Conservation (phyloP, 192 early-diverging fungal genomes). For the Podila epigama region DNA sequence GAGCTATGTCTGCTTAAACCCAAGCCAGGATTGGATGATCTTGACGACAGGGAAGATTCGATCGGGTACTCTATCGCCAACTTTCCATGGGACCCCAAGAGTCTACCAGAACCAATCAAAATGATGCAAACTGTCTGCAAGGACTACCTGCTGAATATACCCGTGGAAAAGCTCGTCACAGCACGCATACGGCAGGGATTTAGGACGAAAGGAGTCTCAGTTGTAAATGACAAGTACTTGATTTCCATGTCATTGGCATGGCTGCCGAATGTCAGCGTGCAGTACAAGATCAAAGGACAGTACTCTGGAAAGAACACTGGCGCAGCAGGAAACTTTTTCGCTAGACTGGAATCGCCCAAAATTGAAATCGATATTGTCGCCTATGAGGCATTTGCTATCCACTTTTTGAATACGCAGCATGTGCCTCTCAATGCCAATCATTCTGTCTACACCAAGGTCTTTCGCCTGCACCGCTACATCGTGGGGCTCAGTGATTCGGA, state of each 20-base stretch:
- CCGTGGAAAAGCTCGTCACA: slow-evolving; percentile 67
- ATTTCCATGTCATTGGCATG: slow-evolving; percentile 73
- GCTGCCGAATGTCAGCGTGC: slow-evolving; percentile 78
- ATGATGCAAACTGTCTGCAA: slow-evolving; percentile 65
- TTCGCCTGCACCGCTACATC: slow-evolving; percentile 55
- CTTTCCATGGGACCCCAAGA: slow-evolving; percentile 75
- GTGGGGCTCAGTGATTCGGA: slow-evolving; percentile 56
- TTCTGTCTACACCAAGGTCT: slow-evolving; percentile 62
- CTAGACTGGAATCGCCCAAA: slow-evolving; percentile 52
- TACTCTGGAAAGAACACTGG: slow-evolving; percentile 20
- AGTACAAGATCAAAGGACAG: slow-evolving; percentile 71
- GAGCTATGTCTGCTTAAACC: slow-evolving; percentile 50
- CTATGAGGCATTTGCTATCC: slow-evolving; percentile 51
- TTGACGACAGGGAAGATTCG: slow-evolving; percentile 32
- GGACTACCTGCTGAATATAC: slow-evolving; percentile 69
- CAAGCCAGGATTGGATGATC: slow-evolving; percentile 30
- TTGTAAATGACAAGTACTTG: slow-evolving; percentile 57
- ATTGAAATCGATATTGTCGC: slow-evolving; percentile 60
- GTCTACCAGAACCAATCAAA: slow-evolving; percentile 67
- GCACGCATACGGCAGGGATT: slow-evolving; percentile 77
- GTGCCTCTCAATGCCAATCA: slow-evolving; percentile 49
- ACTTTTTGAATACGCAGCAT: slow-evolving; percentile 53
- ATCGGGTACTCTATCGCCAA: slow-evolving; percentile 44
- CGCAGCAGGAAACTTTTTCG: slow-evolving; percentile 24
- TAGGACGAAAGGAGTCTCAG: slow-evolving; percentile 60